phyloP scores from a whole-genome alignment of 73 alveolate genomes.

The Tetrahymena elliotti region DNA sequence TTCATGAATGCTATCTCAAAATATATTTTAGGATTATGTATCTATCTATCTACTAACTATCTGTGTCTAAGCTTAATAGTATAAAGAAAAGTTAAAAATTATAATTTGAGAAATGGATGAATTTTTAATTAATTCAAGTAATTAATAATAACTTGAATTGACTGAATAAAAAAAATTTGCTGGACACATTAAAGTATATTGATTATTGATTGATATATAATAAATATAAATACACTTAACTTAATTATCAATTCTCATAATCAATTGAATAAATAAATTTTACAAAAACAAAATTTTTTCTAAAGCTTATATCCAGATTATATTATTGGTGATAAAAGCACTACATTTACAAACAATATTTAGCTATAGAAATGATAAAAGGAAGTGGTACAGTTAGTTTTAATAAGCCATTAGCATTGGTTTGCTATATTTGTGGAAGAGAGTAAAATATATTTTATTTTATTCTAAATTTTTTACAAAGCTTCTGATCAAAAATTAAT shows the following conservation, averaged over 20 bases:
- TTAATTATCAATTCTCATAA: neutral
- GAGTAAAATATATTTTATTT: conserved; percentile 33
- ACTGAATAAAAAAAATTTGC: neutral
- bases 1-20: neutral
- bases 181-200: neutral
- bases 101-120: neutral
- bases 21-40: no score
- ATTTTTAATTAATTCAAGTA: neutral
- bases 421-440: conserved; percentile 89
- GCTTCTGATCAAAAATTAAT: neutral
- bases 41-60: neutral
- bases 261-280: no score
- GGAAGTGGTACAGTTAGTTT: neutral
- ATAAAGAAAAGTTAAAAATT: no score
- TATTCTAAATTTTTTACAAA: neutral
- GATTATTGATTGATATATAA: neutral
- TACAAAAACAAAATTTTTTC: neutral
- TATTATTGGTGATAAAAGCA: neutral
- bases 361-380: neutral
- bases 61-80: neutral
- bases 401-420: conserved; percentile 64
- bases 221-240: no score
- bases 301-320: neutral
- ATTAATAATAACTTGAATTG: neutral
- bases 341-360: neutral